A percentile compares a stretch with the other conserved stretches of the same genome.
Conservation (phyloP, 2,329 filamentous ascomycete genomes). For the Seiridium unicorne region DNA sequence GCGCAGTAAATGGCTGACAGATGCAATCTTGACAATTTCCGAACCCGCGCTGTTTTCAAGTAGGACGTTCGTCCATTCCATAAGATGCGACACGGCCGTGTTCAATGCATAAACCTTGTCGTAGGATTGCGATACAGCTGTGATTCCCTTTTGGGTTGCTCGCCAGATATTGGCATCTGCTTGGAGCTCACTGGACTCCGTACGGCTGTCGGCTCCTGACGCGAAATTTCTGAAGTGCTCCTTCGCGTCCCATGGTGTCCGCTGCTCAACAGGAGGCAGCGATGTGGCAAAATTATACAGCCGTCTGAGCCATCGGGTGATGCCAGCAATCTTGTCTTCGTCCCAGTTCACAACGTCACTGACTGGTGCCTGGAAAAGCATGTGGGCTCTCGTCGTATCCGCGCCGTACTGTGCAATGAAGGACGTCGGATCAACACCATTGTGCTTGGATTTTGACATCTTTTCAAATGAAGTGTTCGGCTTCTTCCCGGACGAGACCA, state of each 20-base stretch:
- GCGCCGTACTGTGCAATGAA: conserved; percentile 76
- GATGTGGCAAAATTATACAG: conserved; percentile 56
- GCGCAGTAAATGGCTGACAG: conserved; percentile 58
- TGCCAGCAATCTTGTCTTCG: conserved; percentile 74
- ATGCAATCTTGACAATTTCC: conserved; percentile 43
- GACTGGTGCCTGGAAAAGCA: conserved; percentile 85
- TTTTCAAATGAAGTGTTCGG: conserved; percentile 76
- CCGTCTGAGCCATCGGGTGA: conserved; percentile 76
- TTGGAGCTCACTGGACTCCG: conserved; percentile 37
- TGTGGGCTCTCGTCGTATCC: conserved; percentile 81
- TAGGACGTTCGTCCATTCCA: conserved; percentile 73
- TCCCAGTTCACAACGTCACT: conserved; percentile 87
- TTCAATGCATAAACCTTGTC: conserved; percentile 75
- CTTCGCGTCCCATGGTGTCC: conserved; percentile 21
- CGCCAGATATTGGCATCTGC: conserved; percentile 58
- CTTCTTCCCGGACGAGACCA: conserved; percentile 58
- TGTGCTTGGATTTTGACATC: conserved; percentile 95
- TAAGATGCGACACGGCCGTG: conserved; percentile 80
- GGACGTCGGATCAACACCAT: conserved; percentile 77
- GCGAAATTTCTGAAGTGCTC: conserved; percentile 35
- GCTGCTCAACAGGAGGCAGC: conserved; percentile 17
- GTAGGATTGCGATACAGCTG: conserved; percentile 66
- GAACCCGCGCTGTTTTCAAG: conserved; percentile 43
- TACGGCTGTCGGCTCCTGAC: conserved; percentile 23
- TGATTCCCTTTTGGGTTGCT: conserved; percentile 65